These are phyloP conservation scores for Tetrahymena thermophila DNA, from an alignment of 73 alveolate genomes.

Conservation along the genomic window DNA sequence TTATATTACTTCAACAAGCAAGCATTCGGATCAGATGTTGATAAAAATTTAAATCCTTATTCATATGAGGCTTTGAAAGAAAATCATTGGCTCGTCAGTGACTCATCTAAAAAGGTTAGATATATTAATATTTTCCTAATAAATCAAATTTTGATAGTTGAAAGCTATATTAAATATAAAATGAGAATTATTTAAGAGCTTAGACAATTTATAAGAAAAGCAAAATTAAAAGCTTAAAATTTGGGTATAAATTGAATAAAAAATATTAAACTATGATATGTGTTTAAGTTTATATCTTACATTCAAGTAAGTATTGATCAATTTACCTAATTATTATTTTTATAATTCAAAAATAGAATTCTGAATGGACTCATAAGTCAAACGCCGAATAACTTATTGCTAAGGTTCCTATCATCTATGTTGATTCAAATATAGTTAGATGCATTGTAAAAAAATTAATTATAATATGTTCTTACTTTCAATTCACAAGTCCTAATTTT, in stretches of 20 bases:
- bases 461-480: too few relatives aligned
- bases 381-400: conserved; percentile 56
- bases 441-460: conserved; percentile 34
- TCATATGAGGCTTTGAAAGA: background rate
- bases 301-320: background rate
- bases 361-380: conserved; percentile 42
- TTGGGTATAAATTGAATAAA: too few relatives aligned
- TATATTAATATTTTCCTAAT: background rate
- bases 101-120: background rate
- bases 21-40: background rate
- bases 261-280: too few relatives aligned
- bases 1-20: background rate
- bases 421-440: conserved; percentile 48
- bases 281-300: too few relatives aligned
- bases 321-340: background rate
- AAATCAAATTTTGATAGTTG: background rate
- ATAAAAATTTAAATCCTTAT: background rate
- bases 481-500: too few relatives aligned
- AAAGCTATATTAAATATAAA: too few relatives aligned
- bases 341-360: conserved; percentile 6
- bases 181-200: background rate
- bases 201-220: background rate
- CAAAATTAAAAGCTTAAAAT: background rate
- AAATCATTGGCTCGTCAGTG: background rate
- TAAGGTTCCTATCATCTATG: conserved; percentile 49